Conservation (phyloP, 371 early-diverging fungal genomes). For the Rhizopus sp. region DNA sequence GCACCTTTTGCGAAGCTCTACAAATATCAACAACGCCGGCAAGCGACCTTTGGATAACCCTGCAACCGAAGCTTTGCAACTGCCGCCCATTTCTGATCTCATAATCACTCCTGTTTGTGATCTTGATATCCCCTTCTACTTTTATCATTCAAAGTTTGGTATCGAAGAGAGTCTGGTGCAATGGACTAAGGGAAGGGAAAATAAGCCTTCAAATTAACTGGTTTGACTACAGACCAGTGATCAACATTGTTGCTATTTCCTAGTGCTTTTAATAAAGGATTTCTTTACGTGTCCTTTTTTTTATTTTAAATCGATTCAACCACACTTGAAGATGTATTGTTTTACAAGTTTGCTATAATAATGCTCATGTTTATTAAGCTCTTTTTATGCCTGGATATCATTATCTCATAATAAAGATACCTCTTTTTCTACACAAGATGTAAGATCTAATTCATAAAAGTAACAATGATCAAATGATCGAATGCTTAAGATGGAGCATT, state of each 20-base stretch:
- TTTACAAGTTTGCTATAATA: too few species aligned
- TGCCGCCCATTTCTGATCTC: constrained; percentile 19
- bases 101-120: constrained; percentile 3
- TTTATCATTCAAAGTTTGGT: constrained; percentile 33
- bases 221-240: not conserved
- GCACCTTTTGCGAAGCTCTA: not conserved
- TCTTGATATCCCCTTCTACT: constrained; percentile 29
- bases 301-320: too few species aligned
- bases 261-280: not conserved
- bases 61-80: constrained; percentile 2
- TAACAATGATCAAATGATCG: too few species aligned
- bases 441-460: too few species aligned
- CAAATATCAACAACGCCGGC: not conserved
- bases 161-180: constrained; percentile 28
- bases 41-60: not conserved
- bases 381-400: too few species aligned
- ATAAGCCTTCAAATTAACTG: not conserved
- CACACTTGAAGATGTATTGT: too few species aligned
- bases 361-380: too few species aligned
- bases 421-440: too few species aligned
- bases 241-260: not conserved
- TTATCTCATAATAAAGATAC: too few species aligned
- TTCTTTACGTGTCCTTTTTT: too few species aligned
- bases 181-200: not conserved
- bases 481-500: too few species aligned